phyloP scores from a whole-genome alignment of 2,329 filamentous ascomycete genomes.

The Calonectria pteridis region DNA sequence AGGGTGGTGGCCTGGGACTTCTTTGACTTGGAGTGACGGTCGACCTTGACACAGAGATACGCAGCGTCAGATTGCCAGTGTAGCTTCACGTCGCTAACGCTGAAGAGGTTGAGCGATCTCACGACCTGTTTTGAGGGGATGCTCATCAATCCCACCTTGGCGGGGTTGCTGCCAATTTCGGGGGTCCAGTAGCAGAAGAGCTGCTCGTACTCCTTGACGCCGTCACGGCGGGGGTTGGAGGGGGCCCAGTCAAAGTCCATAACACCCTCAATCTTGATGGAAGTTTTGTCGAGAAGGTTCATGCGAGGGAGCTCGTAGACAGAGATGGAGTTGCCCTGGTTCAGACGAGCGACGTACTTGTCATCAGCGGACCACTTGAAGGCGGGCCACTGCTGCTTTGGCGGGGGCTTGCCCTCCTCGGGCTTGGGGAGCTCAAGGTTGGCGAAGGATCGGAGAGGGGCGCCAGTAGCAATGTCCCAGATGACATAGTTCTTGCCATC shows the following conservation, averaged over 20 bases:
- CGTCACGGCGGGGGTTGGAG: slow-evolving; percentile 82
- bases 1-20: slow-evolving; percentile 97
- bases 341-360: slow-evolving; percentile 95
- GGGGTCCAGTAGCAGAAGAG: slow-evolving; percentile 99
- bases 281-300: slow-evolving; percentile 90
- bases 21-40: slow-evolving; percentile 98
- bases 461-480: slow-evolving; percentile 93
- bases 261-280: slow-evolving; percentile 95
- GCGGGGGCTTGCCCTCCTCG: slow-evolving; percentile 72
- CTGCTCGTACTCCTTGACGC: slow-evolving; percentile 93
- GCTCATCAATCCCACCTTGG: slow-evolving; percentile 96
- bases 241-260: slow-evolving; percentile 99
- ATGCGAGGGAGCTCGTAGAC: slow-evolving; percentile 91
- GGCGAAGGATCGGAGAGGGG: slow-evolving; percentile 92
- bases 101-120: slow-evolving; percentile 96
- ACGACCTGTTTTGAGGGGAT: slow-evolving; percentile 95
- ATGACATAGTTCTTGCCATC: slow-evolving; percentile 99
- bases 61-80: slow-evolving; percentile 97
- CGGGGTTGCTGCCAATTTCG: slow-evolving; percentile 97
- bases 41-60: slow-evolving; percentile 98
- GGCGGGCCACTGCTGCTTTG: slow-evolving; percentile 97
- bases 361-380: slow-evolving; percentile 99
- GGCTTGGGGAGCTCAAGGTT: slow-evolving; percentile 82
- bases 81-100: slow-evolving; percentile 95
- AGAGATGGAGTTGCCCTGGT: slow-evolving; percentile 88